Conservation (phyloP, 257 asterid species). For the Euphrasia confusa region DNA sequence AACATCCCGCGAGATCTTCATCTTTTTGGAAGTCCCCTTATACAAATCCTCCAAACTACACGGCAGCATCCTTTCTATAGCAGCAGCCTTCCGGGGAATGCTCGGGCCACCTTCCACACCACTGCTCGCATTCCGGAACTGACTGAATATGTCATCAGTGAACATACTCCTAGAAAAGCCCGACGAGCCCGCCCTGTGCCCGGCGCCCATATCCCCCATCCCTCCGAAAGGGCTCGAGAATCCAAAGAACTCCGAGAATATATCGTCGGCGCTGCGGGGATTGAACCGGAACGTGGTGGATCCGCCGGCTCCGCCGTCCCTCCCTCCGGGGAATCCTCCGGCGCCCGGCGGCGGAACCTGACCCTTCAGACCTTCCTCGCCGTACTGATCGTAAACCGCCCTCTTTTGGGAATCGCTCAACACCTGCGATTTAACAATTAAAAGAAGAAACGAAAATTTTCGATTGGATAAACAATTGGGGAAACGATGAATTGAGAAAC, state of each 20-base stretch:
- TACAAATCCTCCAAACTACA: conserved; percentile 58
- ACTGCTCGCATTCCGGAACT: conserved; percentile 35
- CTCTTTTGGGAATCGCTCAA: conserved; percentile 64
- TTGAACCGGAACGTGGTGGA: conserved; percentile 37
- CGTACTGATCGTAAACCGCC: conserved; percentile 50
- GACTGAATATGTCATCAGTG: conserved; percentile 40
- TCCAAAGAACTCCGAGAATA: conserved; percentile 45
- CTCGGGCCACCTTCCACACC: conserved; percentile 40
- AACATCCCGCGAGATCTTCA: conserved; percentile 63
- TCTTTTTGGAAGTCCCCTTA: conserved; percentile 54
- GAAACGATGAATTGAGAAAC: not conserved
- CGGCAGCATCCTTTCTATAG: conserved; percentile 37
- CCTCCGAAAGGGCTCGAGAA: conserved; percentile 46
- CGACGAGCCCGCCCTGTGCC: conserved; percentile 31
- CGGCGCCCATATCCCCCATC: conserved; percentile 42
- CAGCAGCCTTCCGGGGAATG: conserved; percentile 33
- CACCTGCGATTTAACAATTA: conserved; percentile 31
- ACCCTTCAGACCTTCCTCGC: conserved; percentile 66
- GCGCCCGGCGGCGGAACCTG: conserved; percentile 58
- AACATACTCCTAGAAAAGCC: conserved; percentile 38
- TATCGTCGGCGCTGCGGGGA: conserved; percentile 51
- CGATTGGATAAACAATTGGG: conserved; percentile 3
- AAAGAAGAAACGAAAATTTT: conserved; percentile 12
- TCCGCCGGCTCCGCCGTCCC: conserved; percentile 37
- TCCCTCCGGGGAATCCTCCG: conserved; percentile 32